phyloP scores from a whole-genome alignment of 345 rosid genomes.

The Eucalyptus marginata region DNA sequence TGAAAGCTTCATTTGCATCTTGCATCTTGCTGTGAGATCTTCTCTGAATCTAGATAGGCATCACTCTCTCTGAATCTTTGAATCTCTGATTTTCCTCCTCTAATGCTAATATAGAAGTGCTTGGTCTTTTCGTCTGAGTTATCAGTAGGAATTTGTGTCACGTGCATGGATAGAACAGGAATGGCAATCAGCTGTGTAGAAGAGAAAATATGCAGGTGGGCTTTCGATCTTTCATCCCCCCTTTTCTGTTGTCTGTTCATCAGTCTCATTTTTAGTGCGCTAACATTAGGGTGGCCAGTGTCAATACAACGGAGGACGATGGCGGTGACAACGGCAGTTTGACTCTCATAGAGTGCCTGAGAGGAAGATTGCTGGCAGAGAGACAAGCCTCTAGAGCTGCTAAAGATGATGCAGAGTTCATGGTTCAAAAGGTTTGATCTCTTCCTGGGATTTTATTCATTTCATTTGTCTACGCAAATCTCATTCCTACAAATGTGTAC shows the following conservation, averaged over 20 bases:
- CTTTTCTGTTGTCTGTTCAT: background rate
- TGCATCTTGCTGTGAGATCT: background rate
- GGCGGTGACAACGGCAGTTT: constrained; percentile 23
- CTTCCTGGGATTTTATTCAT: background rate
- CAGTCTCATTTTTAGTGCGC: background rate
- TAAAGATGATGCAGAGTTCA: constrained; percentile 55
- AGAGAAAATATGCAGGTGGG: background rate
- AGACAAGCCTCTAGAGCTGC: constrained; percentile 73
- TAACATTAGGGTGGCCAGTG: constrained; percentile 6
- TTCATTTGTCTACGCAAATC: background rate
- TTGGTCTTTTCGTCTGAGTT: background rate
- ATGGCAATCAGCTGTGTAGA: background rate
- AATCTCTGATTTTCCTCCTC: background rate
- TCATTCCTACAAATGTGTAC: background rate
- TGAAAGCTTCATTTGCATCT: background rate
- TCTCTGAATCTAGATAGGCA: background rate
- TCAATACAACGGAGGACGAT: constrained; percentile 23
- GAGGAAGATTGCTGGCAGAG: constrained; percentile 86
- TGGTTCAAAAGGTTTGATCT: constrained; percentile 40
- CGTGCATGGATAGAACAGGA: background rate
- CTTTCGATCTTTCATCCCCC: background rate
- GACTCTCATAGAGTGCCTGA: constrained; percentile 60
- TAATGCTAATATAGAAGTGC: background rate
- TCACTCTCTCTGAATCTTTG: background rate
- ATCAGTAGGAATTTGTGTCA: background rate